Base-by-base conservation (phyloP, 371 early-diverging fungal genomes). In the Lichtheimia corymbifera region DNA sequence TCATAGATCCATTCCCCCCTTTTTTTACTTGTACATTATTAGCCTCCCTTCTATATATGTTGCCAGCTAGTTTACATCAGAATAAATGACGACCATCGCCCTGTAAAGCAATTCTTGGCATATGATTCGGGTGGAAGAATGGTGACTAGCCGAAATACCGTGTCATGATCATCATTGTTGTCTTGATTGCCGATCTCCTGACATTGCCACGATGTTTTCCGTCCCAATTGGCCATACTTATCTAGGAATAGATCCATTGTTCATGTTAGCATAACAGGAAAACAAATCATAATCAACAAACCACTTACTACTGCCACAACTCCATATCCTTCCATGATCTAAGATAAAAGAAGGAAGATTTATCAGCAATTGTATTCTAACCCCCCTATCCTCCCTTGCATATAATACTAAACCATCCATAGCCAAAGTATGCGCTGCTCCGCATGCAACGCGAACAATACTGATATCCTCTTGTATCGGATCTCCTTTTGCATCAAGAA, bases 231-330 rank as follows among this genome's bases (percentile, higher is more conserved):
- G 1, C 69, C 68, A 62, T 77, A 77, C 25, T 68, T 65, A 27
- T 70, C 73, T 35, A 35, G 35, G 35, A 35, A 35, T 35, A 35
- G 35, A 35, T 11, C 35, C 35, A 35, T 35, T 35, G 28, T 28
- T 5, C 35, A 35, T 35, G 35, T 35, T 35, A 35, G 35, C 35
- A 35, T 35, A 35, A 35, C 35, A 35, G 35, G 11, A 11, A 11
- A 35, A 35, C 11, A 35, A 35, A 35, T 35, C 35, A 35, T 28
- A 28, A 28, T 28, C 4, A 9, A 35, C 1, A 35, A 4, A 51
- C n/a, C n/a, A 53, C 63, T 62, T 69, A 74, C 73, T 72, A 30
- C 70, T 73, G 4, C 79, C 80, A 56, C 77, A 71, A 5, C 70
- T 66, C 80, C 80, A 80, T 18, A 71, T 43, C 3, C 5, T 53